A percentile compares a stretch with the other conserved stretches of the same genome.
Conservation (phyloP, 192 early-diverging fungal genomes). For the Dissophora ornata region DNA sequence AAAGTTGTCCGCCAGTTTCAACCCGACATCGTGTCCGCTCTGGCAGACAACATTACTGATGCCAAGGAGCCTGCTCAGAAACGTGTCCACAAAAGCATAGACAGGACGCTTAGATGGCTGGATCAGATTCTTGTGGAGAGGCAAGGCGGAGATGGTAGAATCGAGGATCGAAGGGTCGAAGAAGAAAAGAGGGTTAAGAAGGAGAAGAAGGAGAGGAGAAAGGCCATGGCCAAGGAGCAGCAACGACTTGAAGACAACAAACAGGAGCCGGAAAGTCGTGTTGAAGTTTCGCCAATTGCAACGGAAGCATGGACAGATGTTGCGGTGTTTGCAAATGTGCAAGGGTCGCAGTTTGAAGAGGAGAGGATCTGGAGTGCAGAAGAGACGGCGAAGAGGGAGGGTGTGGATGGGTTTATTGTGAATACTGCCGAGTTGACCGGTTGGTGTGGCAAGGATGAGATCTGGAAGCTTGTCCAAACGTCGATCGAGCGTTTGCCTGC, state of each 20-base stretch:
- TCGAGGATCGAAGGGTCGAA: conserved; percentile 17
- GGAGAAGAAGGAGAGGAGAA: conserved; percentile 19
- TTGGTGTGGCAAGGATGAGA: conserved; percentile 18
- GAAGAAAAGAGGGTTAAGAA: conserved; percentile 28
- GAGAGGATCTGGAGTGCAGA: conserved; percentile 59
- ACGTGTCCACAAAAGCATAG: conserved; percentile 59
- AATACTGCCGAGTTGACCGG: conserved; percentile 15
- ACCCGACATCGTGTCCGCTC: conserved; percentile 57
- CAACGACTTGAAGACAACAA: background rate
- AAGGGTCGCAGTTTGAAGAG: conserved; percentile 55
- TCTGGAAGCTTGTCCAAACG: conserved; percentile 49
- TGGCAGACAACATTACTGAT: conserved; percentile 59
- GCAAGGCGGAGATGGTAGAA: conserved; percentile 21
- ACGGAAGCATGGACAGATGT: conserved; percentile 34
- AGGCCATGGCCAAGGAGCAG: conserved; percentile 2
- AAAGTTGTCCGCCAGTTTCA: conserved; percentile 55
- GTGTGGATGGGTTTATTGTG: conserved; percentile 40
- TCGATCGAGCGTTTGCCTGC: conserved; percentile 59
- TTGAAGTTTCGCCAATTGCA: conserved; percentile 1
- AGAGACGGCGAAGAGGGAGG: conserved; percentile 56
- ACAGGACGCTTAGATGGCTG: conserved; percentile 64
- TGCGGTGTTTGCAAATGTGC: conserved; percentile 61
- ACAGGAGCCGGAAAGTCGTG: background rate
- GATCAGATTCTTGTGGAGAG: conserved; percentile 51
- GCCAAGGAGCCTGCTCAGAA: conserved; percentile 52